phyloP scores from a whole-genome alignment of 78 protist species.

The Dictyostelium brefeldianum region DNA sequence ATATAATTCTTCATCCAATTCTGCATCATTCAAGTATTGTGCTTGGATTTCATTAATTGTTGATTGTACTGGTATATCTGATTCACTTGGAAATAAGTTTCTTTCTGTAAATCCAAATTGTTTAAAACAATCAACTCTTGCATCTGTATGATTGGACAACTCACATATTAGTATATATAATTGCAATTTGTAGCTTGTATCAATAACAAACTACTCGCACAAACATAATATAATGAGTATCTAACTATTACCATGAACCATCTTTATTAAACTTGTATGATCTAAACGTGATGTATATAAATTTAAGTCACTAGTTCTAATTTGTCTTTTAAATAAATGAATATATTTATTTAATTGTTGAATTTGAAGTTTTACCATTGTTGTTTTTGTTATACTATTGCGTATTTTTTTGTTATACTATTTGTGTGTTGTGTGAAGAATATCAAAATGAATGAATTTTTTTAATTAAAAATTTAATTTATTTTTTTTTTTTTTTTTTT shows the following conservation, averaged over 20 bases:
- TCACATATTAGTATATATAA: background rate
- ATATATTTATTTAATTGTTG: slow-evolving; percentile 21
- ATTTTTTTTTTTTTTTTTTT: background rate
- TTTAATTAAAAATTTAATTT: too few relatives aligned
- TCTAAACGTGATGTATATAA: slow-evolving; percentile 40
- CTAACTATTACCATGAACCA: slow-evolving; percentile 38
- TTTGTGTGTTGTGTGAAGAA: too few relatives aligned
- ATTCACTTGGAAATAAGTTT: slow-evolving; percentile 24
- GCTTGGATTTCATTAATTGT: slow-evolving; percentile 8
- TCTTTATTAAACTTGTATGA: slow-evolving; percentile 26
- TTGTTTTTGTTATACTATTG: background rate
- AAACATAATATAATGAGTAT: too few relatives aligned
- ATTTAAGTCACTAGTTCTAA: slow-evolving; percentile 38
- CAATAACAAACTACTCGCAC: too few relatives aligned
- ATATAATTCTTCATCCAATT: slow-evolving; percentile 33
- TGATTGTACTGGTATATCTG: background rate
- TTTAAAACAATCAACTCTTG: slow-evolving; percentile 54
- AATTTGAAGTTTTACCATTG: slow-evolving; percentile 24
- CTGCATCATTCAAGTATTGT: slow-evolving; percentile 19
- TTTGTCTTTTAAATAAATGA: slow-evolving; percentile 32
- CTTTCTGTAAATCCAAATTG: slow-evolving; percentile 46
- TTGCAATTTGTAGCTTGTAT: background rate
- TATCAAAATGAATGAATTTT: too few relatives aligned
- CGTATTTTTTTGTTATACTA: too few relatives aligned
- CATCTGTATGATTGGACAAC: slow-evolving; percentile 31